Evolutionary conservation across 495 filamentous ascomycete species (phyloP).

Genomic region (Xylaria nigripes): DNA sequence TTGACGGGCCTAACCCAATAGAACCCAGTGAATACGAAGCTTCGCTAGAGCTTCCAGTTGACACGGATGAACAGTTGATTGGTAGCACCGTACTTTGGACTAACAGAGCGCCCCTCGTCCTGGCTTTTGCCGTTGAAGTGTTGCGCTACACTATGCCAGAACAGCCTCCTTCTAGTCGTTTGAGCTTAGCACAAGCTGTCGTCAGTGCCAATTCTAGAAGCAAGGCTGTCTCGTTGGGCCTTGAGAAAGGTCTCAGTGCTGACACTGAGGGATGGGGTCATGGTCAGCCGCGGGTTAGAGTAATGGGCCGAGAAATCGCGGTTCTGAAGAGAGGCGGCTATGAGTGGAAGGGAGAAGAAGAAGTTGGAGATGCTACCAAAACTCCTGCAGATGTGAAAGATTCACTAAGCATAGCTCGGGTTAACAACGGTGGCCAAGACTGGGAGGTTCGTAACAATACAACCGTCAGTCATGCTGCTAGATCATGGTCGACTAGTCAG

Average conservation of each 20-base stretch:
- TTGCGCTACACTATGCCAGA: constrained; percentile 73
- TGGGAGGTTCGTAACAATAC: background rate
- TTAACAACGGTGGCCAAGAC: background rate
- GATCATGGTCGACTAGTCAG: constrained; percentile 31
- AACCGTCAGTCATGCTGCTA: constrained; percentile 13
- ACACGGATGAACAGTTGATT: constrained; percentile 51
- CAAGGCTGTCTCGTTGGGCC: constrained; percentile 65
- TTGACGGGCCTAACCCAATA: constrained; percentile 30
- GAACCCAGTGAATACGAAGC: constrained; percentile 58
- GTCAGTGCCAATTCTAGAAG: constrained; percentile 68
- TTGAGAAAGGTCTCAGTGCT: constrained; percentile 56
- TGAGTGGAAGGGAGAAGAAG: constrained; percentile 47
- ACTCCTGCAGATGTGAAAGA: constrained; percentile 19
- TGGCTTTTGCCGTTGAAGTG: constrained; percentile 69
- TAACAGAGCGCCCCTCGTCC: constrained; percentile 71
- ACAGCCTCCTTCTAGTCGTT: constrained; percentile 69
- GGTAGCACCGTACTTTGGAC: constrained; percentile 52
- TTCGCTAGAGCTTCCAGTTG: constrained; percentile 54
- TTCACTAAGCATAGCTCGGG: constrained; percentile 9
- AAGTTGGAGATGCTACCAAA: constrained; percentile 16
- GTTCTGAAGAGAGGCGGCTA: constrained; percentile 74
- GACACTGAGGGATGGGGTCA: constrained; percentile 66
- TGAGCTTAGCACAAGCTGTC: constrained; percentile 72
- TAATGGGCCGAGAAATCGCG: constrained; percentile 63
- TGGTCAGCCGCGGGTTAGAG: constrained; percentile 60